Percentiles rank a stretch among this genome's conserved stretches.
These are phyloP conservation scores for Ascochyta lentis DNA, from an alignment of 2,329 filamentous ascomycete genomes.

Conservation along the genomic window DNA sequence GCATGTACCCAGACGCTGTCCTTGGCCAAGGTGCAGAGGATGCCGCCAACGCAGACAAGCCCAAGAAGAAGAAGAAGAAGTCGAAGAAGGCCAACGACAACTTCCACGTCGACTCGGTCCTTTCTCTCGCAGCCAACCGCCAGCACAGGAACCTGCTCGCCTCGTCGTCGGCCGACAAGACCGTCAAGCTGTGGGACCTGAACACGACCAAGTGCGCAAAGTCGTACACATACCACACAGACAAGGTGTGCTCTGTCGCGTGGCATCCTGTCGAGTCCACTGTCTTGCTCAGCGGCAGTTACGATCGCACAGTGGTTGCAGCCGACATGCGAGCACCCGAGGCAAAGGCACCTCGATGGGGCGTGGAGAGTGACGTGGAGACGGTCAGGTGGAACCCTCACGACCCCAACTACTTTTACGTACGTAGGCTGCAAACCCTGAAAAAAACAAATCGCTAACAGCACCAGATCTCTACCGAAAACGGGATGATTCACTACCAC, in stretches of 20 bases:
- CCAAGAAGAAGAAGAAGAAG: constrained; percentile 90
- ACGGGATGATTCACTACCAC: constrained; percentile 89
- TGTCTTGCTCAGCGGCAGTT: constrained; percentile 88
- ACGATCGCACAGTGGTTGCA: constrained; percentile 92
- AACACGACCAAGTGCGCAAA: constrained; percentile 92
- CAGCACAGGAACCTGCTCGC: constrained; percentile 93
- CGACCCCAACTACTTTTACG: constrained; percentile 91
- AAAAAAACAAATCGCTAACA: constrained; percentile 23
- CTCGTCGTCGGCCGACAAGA: constrained; percentile 94
- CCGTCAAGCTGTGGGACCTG: constrained; percentile 96
- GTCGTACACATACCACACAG: constrained; percentile 93
- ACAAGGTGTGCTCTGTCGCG: constrained; percentile 95
- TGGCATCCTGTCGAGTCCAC: constrained; percentile 92
- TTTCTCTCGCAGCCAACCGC: constrained; percentile 89
- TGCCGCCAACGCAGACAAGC: constrained; percentile 63
- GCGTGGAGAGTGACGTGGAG: constrained; percentile 95
- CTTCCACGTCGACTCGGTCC: constrained; percentile 92
- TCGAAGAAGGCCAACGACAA: constrained; percentile 85
- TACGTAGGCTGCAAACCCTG: constrained; percentile 48
- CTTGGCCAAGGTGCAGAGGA: constrained; percentile 71
- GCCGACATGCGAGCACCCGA: constrained; percentile 95
- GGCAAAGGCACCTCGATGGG: constrained; percentile 81
- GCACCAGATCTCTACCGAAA: constrained; percentile 74
- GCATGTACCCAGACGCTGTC: constrained; percentile 98
- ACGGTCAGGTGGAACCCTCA: constrained; percentile 92